phyloP scores from a whole-genome alignment of 2,329 filamentous ascomycete species.

The Penicillium concentricum region DNA sequence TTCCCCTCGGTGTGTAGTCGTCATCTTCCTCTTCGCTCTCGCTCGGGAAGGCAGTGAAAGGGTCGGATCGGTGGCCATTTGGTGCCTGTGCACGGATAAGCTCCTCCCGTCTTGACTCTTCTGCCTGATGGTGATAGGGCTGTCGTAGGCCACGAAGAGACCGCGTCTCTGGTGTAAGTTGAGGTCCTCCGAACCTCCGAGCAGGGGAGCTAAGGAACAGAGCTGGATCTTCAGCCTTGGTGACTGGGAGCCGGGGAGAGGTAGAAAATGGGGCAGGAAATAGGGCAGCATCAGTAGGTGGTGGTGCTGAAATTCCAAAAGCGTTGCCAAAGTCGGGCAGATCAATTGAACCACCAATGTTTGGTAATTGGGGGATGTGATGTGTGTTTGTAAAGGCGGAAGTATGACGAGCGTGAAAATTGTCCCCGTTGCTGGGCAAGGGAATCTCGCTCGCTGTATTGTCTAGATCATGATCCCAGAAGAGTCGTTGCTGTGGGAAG shows the following conservation, averaged over 20 bases:
- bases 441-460: constrained; percentile 17
- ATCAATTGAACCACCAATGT: constrained; percentile 35
- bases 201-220: constrained; percentile 51
- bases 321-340: constrained; percentile 32
- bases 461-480: constrained; percentile 48
- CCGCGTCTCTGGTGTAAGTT: constrained; percentile 30
- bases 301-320: constrained; percentile 31
- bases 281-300: constrained; percentile 36
- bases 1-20: constrained; percentile 33
- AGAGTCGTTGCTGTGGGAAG: constrained; percentile 54
- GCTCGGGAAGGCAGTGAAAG: constrained; percentile 28
- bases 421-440: constrained; percentile 13
- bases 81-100: constrained; percentile 36
- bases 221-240: constrained; percentile 46
- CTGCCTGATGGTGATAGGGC: constrained; percentile 51
- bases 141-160: constrained; percentile 36
- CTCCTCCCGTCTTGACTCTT: constrained; percentile 48
- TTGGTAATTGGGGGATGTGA: constrained; percentile 37
- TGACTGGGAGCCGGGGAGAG: constrained; percentile 41
- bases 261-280: constrained; percentile 48
- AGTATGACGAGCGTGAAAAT: constrained; percentile 25
- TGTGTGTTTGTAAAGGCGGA: constrained; percentile 20
- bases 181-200: constrained; percentile 45
- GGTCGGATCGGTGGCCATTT: constrained; percentile 27
- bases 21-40: constrained; percentile 38